A percentile compares a stretch with the other conserved stretches of the same genome.
These are phyloP conservation scores for Calonectria ilicicola DNA, from an alignment of 2,329 filamentous ascomycete species.

Conservation along the genomic window DNA sequence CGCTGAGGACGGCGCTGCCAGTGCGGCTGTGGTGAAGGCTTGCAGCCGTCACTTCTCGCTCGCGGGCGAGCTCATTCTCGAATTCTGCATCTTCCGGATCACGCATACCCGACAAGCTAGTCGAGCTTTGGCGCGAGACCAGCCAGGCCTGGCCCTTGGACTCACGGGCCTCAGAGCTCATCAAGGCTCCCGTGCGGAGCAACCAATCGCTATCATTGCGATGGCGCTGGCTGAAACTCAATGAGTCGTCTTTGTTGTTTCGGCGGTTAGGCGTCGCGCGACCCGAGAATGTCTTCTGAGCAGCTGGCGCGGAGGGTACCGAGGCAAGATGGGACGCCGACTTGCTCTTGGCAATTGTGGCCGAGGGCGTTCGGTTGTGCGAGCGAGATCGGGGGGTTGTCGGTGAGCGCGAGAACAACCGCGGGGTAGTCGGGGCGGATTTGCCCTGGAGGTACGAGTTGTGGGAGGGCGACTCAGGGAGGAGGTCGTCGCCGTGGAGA, in stretches of 20 bases:
- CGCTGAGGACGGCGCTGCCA: constrained; percentile 56
- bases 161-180: constrained; percentile 72
- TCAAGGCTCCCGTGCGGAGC: constrained; percentile 70
- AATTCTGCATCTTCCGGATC: constrained; percentile 66
- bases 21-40: constrained; percentile 62
- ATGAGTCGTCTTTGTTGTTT: constrained; percentile 43
- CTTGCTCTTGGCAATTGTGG: constrained; percentile 69
- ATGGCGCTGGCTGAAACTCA: constrained; percentile 48
- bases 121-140: constrained; percentile 73
- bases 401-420: constrained; percentile 70
- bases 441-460: constrained; percentile 69
- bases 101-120: constrained; percentile 65
- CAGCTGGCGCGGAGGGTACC: constrained; percentile 29
- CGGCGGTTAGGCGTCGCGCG: constrained; percentile 51
- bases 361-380: constrained; percentile 55
- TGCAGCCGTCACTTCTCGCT: constrained; percentile 55
- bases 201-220: constrained; percentile 73
- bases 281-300: constrained; percentile 42
- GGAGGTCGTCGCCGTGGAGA: constrained; percentile 64
- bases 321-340: constrained; percentile 67
- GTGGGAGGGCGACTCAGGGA: constrained; percentile 47
- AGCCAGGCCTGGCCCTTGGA: constrained; percentile 79
- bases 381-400: constrained; percentile 62
- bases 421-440: constrained; percentile 73
- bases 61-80: constrained; percentile 63